These are phyloP conservation scores for Calonectria pauciramosa DNA, from an alignment of 2,329 filamentous ascomycete species.

Conservation along the genomic window DNA sequence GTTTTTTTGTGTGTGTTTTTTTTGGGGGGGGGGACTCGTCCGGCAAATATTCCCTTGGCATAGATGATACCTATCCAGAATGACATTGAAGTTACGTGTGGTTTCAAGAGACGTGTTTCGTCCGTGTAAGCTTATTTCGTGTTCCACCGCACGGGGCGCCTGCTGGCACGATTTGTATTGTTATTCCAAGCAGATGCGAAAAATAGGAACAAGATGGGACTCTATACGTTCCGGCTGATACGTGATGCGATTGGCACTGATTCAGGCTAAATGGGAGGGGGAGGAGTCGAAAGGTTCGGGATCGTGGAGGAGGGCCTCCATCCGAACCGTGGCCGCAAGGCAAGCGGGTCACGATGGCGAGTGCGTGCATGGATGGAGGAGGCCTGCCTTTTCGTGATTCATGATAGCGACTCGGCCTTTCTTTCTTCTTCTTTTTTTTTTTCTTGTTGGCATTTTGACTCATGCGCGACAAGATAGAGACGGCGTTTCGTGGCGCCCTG, in stretches of 20 bases:
- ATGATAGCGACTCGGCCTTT: not conserved
- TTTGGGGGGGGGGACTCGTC: constrained; percentile 12
- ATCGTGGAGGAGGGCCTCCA: not conserved
- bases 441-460: not conserved
- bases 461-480: not conserved
- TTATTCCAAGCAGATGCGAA: not conserved
- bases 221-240: not conserved
- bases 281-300: not conserved
- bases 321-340: not conserved
- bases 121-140: not conserved
- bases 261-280: not conserved
- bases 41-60: constrained; percentile 23
- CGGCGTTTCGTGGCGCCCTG: not conserved
- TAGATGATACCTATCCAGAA: constrained; percentile 41
- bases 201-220: not conserved
- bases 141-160: constrained; percentile 10
- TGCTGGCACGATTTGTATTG: not conserved
- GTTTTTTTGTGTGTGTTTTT: constrained; percentile 7
- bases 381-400: not conserved
- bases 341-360: not conserved
- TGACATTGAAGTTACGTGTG: constrained; percentile 21
- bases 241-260: not conserved
- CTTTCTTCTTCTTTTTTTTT: not conserved
- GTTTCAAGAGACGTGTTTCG: not conserved
- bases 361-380: not conserved